phyloP scores from a whole-genome alignment of 2,329 filamentous ascomycete species.

The Botrytis pseudocinerea region DNA sequence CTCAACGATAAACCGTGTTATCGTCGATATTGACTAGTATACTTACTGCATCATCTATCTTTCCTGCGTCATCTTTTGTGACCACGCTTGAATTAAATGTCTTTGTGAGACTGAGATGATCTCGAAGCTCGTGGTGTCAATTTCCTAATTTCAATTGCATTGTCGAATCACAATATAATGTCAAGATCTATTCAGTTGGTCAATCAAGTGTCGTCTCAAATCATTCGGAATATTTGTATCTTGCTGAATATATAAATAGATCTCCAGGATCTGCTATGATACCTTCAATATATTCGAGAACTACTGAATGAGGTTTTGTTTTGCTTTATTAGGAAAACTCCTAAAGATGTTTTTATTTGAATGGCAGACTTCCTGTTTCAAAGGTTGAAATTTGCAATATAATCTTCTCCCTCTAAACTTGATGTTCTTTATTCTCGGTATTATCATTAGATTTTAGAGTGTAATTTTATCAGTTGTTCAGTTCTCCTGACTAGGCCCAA shows the following conservation, averaged over 20 bases:
- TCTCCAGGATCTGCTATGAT: neutral
- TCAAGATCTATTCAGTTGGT: neutral
- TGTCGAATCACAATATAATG: neutral
- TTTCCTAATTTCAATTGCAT: neutral
- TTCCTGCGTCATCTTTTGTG: neutral
- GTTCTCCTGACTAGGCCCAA: too few relatives aligned
- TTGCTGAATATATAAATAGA: neutral
- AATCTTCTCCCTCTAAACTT: neutral
- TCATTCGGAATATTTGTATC: neutral
- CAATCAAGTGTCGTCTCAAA: neutral
- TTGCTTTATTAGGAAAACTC: neutral
- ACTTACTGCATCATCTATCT: neutral
- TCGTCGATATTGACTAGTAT: neutral
- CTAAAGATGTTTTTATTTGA: neutral
- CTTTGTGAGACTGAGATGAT: neutral
- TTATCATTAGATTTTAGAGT: accelerated
- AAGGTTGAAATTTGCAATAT: neutral
- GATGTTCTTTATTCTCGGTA: neutral
- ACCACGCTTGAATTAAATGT: neutral
- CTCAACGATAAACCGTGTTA: neutral
- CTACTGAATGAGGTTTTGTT: neutral
- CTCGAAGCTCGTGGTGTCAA: neutral
- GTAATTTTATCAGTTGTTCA: too few relatives aligned
- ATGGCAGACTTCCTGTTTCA: neutral
- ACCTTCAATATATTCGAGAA: neutral